Evolutionary conservation across 805 yeast genomes (phyloP), one percentile per base, ranked within the genome.

Genomic region (Ogataea nakhonphanomensis): DNA sequence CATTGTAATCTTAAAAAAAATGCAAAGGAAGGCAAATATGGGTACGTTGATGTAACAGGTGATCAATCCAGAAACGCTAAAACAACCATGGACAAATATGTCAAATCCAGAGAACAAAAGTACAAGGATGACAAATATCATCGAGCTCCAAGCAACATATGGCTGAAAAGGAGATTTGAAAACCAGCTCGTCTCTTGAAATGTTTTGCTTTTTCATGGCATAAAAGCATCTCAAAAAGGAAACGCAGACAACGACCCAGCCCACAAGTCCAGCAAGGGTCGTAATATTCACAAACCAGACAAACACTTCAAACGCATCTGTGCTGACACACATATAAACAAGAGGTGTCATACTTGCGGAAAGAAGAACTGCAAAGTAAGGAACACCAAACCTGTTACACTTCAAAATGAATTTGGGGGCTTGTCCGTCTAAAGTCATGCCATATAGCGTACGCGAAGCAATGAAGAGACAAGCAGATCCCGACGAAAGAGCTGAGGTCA

Each of bases 401-500:
- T 66, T 66, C 5, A 70, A 66, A 41, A 81, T 66, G 37, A 80
- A 54, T 49, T 64, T 67, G 13, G 87, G 87, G 0, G 84, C 85
- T 43, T 70, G 68, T 2, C 81, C 78, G 41, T 71, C 75, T 48
- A 72, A 64, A 8, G 85, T 76, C 70, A 81, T 71, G 37, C 73
- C 74, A 45, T 79, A 75, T 11, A 81, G 64, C 1, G 86, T 72
- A 52, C 88, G 65, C 3, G 84, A 76, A 7, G 84, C 84, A 52
- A 81, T 67, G 58, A 76, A 82, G 40, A 81, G 74, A 30, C 82
- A 75, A 30, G 82, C 70, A 61, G 81, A 81, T 52, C 79, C 74
- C 5, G 88, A 84, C 12, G 84, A 25, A 13, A 25, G 13, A 10
- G 66, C 66, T 12, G 64, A 56, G 4, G 59, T 48, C 11, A 67